Evolutionary conservation across 2,329 filamentous ascomycete genomes (phyloP), one percentile per base, ranked within the genome.

Genomic region (Fusarium ambrosium): DNA sequence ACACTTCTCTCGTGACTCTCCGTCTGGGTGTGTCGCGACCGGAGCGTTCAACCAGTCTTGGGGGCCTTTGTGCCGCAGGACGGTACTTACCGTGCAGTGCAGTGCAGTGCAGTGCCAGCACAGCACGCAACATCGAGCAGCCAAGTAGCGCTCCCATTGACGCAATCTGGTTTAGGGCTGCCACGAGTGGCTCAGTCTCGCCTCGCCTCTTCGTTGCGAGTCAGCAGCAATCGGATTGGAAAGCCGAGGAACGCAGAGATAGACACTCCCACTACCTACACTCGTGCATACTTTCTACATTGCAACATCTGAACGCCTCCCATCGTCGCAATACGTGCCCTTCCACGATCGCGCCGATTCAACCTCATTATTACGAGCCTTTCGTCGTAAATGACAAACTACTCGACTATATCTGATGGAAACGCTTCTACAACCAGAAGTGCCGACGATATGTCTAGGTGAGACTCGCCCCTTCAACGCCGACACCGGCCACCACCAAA

Each of bases 391-490:
- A 90, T 90, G 89, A 86, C 87, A 80, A 87, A 86, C 75, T 90
- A 90, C 80, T 86, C 85, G 64, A 87, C 86, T 65, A 87, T 90
- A 70, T 80, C 86, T 81, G 82, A 88, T 86, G 86, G 83, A 80
- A 85, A 80, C 79, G 79, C 82, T 82, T 80, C 82, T 81, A 82
- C 84, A 73, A 79, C 82, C 72, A 79, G 78, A 66, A 81, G 79
- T 75, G 79, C 82, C 76, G 84, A 81, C 83, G 85, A 84, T 70
- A 90, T 89, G 88, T 82, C 86, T 72, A 86, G 86, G 87, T 89
- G 64, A 66, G 71, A 65, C 68, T 68, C 53, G n/a, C 16, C 34
- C 63, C 36, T 62, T 45, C 58, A 55, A 56, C 71, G 64, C 70
- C 48, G 68, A 61, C 58, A 62, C 65, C 68, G 68, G 66, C 55